These are phyloP conservation scores for Aspergillus ellipticus DNA, from an alignment of 495 filamentous ascomycete genomes.

Conservation along the genomic window DNA sequence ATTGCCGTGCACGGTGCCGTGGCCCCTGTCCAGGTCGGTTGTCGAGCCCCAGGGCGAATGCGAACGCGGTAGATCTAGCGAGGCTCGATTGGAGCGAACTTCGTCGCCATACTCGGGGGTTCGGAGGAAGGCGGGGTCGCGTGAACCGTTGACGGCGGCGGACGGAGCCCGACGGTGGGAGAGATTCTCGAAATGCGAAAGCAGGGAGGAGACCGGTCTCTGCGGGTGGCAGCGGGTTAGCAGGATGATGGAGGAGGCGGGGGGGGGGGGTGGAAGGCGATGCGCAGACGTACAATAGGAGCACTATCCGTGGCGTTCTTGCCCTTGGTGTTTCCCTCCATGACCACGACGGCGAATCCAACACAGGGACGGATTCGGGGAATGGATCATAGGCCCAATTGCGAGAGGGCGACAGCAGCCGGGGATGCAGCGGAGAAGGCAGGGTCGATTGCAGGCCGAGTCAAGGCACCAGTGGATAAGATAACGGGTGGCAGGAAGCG, in stretches of 20 bases:
- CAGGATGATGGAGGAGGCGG: neutral
- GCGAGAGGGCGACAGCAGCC: neutral
- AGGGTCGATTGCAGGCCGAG: neutral
- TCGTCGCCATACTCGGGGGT: slow-evolving; percentile 41
- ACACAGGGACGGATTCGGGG: slow-evolving; percentile 18
- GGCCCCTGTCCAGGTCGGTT: slow-evolving; percentile 28
- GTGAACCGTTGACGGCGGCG: slow-evolving; percentile 26
- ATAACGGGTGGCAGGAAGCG: neutral
- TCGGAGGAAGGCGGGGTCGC: slow-evolving; percentile 32
- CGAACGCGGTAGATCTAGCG: slow-evolving; percentile 51
- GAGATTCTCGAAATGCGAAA: slow-evolving; percentile 90
- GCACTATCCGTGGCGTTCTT: slow-evolving; percentile 42
- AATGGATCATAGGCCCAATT: slow-evolving; percentile 34
- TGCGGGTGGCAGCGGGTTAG: slow-evolving; percentile 23
- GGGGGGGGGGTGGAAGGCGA: too few species aligned
- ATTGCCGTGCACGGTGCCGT: slow-evolving; percentile 20
- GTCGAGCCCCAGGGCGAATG: slow-evolving; percentile 37
- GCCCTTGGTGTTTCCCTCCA: slow-evolving; percentile 37
- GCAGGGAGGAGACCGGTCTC: slow-evolving; percentile 84
- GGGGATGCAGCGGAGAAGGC: neutral
- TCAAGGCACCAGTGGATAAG: neutral
- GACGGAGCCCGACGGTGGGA: slow-evolving; percentile 48
- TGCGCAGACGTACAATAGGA: slow-evolving; percentile 43
- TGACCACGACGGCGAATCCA: slow-evolving; percentile 30
- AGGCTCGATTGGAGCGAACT: slow-evolving; percentile 46